Evolutionary conservation across 169 alveolate genomes (phyloP).

Genomic region (Plasmodium vivax): DNA sequence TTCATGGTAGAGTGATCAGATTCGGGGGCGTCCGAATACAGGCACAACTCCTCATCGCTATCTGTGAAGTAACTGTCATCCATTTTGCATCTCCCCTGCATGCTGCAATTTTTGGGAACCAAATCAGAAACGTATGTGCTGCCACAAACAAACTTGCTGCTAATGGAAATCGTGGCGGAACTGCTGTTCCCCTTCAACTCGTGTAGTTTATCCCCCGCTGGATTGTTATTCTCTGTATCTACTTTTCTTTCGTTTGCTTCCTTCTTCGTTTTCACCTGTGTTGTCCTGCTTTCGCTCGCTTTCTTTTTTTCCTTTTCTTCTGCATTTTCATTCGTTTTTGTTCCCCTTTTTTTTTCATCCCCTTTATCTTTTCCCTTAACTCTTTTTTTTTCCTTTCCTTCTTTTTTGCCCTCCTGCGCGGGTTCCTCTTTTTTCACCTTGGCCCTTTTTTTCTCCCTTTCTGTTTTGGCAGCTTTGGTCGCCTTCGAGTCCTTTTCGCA

Average conservation of each 20-base stretch:
- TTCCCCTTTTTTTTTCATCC: neutral
- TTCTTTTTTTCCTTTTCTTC: neutral
- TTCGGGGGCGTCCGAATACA: neutral
- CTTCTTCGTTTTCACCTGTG: neutral
- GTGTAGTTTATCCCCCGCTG: neutral
- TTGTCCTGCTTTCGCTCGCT: neutral
- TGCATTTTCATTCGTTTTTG: neutral
- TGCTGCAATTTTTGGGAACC: neutral
- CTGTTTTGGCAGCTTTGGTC: neutral
- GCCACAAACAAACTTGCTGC: neutral
- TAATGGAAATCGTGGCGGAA: neutral
- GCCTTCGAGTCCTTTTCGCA: neutral
- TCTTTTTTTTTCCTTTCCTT: neutral
- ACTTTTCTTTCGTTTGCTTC: neutral
- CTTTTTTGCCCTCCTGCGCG: neutral
- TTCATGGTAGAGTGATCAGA: neutral
- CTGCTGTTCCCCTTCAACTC: neutral
- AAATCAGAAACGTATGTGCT: neutral
- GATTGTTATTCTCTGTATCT: neutral
- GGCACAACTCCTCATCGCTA: constrained; percentile 8
- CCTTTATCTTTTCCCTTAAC: neutral
- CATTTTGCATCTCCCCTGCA: neutral
- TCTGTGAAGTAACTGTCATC: neutral
- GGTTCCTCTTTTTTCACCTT: neutral
- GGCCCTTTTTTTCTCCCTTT: neutral